Conservation (phyloP, 164 flowering plant species). For the Protea cynaroides region DNA sequence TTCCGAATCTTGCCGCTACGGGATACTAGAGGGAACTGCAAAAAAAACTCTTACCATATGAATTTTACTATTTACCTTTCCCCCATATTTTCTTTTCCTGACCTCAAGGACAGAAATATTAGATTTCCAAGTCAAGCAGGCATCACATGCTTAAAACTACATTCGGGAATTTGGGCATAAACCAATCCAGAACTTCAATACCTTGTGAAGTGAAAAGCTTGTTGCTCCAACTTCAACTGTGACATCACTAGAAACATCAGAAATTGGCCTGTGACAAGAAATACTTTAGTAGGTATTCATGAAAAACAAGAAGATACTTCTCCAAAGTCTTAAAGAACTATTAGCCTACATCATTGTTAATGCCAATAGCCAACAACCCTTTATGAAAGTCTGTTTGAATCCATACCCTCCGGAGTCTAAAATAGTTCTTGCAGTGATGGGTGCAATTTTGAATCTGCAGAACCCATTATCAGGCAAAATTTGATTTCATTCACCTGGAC, state of each 20-base stretch:
- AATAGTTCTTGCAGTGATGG: conserved; percentile 1
- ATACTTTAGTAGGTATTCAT: not conserved
- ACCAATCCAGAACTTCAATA: conserved; percentile 8
- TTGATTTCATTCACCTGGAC: conserved; percentile 7
- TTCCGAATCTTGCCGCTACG: conserved; percentile 80
- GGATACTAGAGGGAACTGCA: conserved; percentile 91
- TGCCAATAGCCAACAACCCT: conserved; percentile 11
- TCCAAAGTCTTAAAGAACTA: not conserved
- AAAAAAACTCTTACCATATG: conserved; percentile 1
- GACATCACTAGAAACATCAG: conserved; percentile 95
- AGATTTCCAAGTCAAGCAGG: not conserved
- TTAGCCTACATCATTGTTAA: conserved; percentile 21
- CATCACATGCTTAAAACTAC: not conserved
- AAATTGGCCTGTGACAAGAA: conserved; percentile 79
- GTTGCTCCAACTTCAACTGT: conserved; percentile 71
- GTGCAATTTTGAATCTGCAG: not conserved
- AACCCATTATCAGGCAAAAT: not conserved
- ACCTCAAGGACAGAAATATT: not conserved
- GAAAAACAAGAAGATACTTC: not conserved
- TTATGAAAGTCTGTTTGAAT: conserved; percentile 16
- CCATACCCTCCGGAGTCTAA: not conserved
- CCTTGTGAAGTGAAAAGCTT: conserved; percentile 92
- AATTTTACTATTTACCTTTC: no score
- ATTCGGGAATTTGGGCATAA: not conserved
- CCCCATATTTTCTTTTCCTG: not conserved